A percentile compares a stretch with the other conserved stretches of the same genome.
These are phyloP conservation scores for Solanum sparsipilum DNA, from an alignment of 257 asterid genomes.

Conservation along the genomic window DNA sequence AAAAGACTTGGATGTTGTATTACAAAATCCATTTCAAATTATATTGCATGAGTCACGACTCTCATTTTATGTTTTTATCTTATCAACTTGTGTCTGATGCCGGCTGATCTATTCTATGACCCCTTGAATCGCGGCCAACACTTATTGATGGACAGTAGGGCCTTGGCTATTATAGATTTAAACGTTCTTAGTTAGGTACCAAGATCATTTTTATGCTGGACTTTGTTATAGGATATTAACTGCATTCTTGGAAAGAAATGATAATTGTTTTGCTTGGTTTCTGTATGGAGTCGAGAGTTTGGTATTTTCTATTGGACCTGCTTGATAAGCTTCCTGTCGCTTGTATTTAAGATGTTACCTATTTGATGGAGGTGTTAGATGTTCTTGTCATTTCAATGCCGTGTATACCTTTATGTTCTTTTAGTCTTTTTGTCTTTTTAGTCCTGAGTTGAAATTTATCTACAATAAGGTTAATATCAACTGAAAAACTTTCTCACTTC, in stretches of 20 bases:
- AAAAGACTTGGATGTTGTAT: not conserved
- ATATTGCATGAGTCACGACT: not conserved
- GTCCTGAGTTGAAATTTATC: not conserved
- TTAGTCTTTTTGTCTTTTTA: not conserved
- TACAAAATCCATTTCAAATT: not conserved
- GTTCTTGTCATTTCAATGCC: not conserved
- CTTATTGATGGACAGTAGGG: not conserved
- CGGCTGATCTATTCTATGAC: not conserved
- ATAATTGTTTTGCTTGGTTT: not conserved
- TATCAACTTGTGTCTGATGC: not conserved
- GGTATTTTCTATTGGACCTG: not conserved
- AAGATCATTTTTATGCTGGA: not conserved
- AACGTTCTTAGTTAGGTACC: not conserved
- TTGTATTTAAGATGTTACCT: not conserved
- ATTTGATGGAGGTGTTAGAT: not conserved
- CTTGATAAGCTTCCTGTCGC: not conserved
- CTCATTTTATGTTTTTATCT: not conserved
- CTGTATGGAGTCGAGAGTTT: not conserved
- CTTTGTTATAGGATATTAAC: not conserved
- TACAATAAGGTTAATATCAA: not conserved
- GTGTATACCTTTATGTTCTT: not conserved
- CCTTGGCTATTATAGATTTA: not conserved
- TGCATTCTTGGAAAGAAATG: not conserved
- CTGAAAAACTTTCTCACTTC: slow-evolving; percentile 8
- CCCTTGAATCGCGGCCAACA: not conserved